Conservation (phyloP, 1,284 basidiomycete genomes). For the Trichosporon coremiiforme region DNA sequence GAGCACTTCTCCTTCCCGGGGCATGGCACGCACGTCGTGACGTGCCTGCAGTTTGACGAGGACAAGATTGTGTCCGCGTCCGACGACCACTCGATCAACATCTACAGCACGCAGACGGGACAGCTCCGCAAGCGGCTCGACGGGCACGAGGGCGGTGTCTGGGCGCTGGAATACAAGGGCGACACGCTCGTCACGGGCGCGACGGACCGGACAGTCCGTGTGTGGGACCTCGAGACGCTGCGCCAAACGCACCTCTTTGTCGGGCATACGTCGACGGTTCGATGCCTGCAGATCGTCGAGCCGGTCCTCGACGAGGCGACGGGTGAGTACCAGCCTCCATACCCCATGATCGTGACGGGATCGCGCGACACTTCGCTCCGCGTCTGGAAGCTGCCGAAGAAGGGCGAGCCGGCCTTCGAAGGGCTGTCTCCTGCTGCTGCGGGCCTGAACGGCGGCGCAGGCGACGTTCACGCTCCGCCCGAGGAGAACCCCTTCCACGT, state of each 20-base stretch:
- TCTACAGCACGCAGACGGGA: conserved; percentile 81
- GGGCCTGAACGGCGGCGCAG: neutral
- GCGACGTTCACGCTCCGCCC: conserved; percentile 27
- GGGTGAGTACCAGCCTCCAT: conserved; percentile 59
- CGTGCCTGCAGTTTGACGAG: conserved; percentile 87
- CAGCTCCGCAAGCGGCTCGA: conserved; percentile 71
- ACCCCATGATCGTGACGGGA: conserved; percentile 84
- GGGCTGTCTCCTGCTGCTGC: neutral
- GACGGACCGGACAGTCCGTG: conserved; percentile 89
- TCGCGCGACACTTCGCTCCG: conserved; percentile 85
- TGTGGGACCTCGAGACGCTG: conserved; percentile 83
- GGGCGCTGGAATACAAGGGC: conserved; percentile 74
- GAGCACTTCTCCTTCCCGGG: conserved; percentile 77
- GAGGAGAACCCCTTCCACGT: conserved; percentile 89
- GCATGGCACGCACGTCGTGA: conserved; percentile 86
- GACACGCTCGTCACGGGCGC: conserved; percentile 89
- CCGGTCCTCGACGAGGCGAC: conserved; percentile 55
- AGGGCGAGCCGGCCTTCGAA: conserved; percentile 66
- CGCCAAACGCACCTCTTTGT: conserved; percentile 85
- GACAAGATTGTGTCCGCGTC: conserved; percentile 87
- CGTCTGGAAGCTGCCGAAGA: conserved; percentile 83
- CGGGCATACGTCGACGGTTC: conserved; percentile 88
- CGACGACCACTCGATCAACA: conserved; percentile 76
- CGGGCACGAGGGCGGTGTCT: conserved; percentile 93
- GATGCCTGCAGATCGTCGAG: conserved; percentile 57